A percentile compares a stretch with the other conserved stretches of the same genome.
Conservation (phyloP, 305 asterid species). For the Fraxinus greggii region DNA sequence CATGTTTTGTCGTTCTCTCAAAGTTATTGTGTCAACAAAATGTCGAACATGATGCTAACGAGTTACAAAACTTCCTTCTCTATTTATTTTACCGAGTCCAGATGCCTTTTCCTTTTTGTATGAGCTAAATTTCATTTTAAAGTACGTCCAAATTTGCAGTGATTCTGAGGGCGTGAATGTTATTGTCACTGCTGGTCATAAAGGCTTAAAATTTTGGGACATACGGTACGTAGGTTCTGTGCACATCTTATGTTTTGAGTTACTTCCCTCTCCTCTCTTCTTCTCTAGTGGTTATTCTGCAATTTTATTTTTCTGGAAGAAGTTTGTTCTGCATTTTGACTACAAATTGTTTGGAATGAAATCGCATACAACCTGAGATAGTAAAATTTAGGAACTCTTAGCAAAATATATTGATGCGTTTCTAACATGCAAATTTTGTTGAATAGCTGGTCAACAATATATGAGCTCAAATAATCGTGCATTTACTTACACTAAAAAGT, state of each 20-base stretch:
- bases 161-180: constrained; percentile 57
- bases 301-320: constrained; percentile 8
- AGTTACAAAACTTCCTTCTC: neutral
- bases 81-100: neutral
- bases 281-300: neutral
- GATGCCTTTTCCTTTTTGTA: constrained; percentile 11
- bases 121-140: constrained; percentile 5
- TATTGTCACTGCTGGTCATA: constrained; percentile 63
- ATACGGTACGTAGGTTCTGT: constrained; percentile 55
- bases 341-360: neutral
- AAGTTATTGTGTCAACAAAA: neutral
- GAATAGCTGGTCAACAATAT: constrained; percentile 2
- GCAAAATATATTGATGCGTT: constrained; percentile 7
- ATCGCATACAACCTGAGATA: neutral
- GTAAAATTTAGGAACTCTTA: neutral
- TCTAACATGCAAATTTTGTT: neutral
- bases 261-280: neutral
- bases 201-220: constrained; percentile 90
- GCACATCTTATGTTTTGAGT: neutral
- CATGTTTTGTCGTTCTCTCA: neutral
- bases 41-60: neutral
- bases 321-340: constrained; percentile 7
- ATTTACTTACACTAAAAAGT: neutral
- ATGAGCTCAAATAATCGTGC: neutral
- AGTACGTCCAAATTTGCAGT: constrained; percentile 45